Evolutionary conservation across 352 stramenopile genomes (phyloP).

Genomic region (Pythium apleroticum): DNA sequence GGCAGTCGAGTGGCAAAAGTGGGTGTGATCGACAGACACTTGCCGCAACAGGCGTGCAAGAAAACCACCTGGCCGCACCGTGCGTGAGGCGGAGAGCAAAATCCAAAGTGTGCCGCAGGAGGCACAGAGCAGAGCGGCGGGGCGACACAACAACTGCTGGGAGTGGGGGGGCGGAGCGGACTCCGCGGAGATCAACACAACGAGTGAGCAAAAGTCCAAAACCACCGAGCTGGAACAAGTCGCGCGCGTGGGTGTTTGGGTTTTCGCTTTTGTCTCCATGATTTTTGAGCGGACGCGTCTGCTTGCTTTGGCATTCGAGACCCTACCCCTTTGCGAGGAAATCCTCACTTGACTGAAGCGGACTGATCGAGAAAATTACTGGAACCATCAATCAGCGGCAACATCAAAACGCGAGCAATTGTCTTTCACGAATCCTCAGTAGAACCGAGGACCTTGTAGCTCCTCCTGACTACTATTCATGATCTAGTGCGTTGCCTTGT

Average conservation of each 20-base stretch:
- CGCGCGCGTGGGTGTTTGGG: constrained; percentile 15
- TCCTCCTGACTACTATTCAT: constrained; percentile 8
- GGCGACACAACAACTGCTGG: constrained; percentile 10
- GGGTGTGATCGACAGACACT: constrained; percentile 14
- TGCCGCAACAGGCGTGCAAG: constrained; percentile 12
- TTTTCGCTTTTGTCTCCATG: constrained; percentile 6
- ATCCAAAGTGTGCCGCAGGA: constrained; percentile 40
- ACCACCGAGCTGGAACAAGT: constrained; percentile 7
- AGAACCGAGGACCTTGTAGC: constrained; percentile 22
- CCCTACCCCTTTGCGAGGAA: constrained; percentile 12
- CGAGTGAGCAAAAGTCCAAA: constrained; percentile 15
- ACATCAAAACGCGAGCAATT: not conserved
- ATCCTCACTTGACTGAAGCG: constrained; percentile 13
- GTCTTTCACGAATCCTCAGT: not conserved
- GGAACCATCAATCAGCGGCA: not conserved
- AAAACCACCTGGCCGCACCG: not conserved
- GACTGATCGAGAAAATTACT: constrained; percentile 4
- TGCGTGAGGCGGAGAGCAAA: constrained; percentile 33
- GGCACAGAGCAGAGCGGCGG: constrained; percentile 1
- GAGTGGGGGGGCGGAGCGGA: not conserved
- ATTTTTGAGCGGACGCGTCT: constrained; percentile 21
- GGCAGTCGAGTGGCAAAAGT: constrained; percentile 25
- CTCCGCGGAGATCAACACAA: not conserved
- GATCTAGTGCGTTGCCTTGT: constrained; percentile 33
- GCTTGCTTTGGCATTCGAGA: constrained; percentile 5